Evolutionary conservation across 2,329 filamentous ascomycete genomes (phyloP), one percentile per base, ranked within the genome.

Genomic region (Colletotrichum siamense): DNA sequence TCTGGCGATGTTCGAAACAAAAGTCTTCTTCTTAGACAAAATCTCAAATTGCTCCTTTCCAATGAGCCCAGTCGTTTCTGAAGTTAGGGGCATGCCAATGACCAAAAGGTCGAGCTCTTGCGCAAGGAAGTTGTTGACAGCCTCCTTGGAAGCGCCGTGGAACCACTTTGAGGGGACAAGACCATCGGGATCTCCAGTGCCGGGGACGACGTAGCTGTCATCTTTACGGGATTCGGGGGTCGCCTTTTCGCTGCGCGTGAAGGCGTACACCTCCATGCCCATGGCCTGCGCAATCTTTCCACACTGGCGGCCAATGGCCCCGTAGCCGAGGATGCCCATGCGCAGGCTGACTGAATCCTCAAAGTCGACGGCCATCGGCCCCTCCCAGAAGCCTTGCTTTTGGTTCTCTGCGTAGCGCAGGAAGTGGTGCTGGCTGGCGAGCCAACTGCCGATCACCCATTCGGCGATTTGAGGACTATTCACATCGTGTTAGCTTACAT

Each of bases 251-350:
- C 87, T 89, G 1, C 91, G 90, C 0, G 93, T 95, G 83, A 93
- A 94, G 2, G 92, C 94, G 79, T 94, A 87, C 3, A 95, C 89
- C 62, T 91, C 86, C 90, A 94, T 93, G 15, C 93, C 94, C 80
- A 94, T 82, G 5, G 91, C 91, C 24, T 88, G 85, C 5, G 88
- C 89, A 8, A 94, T 87, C 9, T 85, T 82, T 9, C 85, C 87
- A 13, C 77, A 77, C 8, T 88, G 86, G 6, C 87, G 82, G 6
- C 87, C 87, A 62, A 89, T 88, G 62, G 85, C 82, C 44, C 87
- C 87, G 74, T 89, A 89, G 13, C 87, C 87, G 12, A 88, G 80
- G 65, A 88, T 81, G 6, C 84, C 85, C 85, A 87, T 83, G 18
- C 84, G 81, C 34, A 82, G 80, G 1, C 82, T 81, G 3, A 82